A percentile compares a stretch with the other conserved stretches of the same genome.
Evolutionary conservation across 768 basidiomycete species (phyloP).

Genomic region (Amanita molliuscula): DNA sequence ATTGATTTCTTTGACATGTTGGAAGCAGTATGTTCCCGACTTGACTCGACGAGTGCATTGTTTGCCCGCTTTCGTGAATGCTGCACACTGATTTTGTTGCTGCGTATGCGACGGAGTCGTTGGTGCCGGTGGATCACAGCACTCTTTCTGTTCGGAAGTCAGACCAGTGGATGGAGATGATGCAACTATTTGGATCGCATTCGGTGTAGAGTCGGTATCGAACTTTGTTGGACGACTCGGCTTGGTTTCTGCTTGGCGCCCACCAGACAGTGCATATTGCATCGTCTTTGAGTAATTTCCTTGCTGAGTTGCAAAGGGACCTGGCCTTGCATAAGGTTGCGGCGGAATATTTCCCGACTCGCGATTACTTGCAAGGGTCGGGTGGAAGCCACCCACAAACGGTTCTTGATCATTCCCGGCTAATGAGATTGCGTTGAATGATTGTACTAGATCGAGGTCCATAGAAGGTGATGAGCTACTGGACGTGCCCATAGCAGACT

Average conservation of each 20-base stretch:
- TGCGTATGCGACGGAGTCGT: conserved; percentile 10
- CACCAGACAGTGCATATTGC: conserved; percentile 24
- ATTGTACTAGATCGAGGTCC: conserved; percentile 13
- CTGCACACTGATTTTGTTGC: conserved; percentile 43
- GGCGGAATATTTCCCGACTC: conserved; percentile 11
- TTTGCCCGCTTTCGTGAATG: conserved; percentile 52
- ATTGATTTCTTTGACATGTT: conserved; percentile 51
- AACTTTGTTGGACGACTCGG: neutral
- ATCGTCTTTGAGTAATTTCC: conserved; percentile 24
- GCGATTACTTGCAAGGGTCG: conserved; percentile 8
- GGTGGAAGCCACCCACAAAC: conserved; percentile 46
- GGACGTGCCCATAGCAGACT: neutral
- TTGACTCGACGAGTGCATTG: conserved; percentile 55
- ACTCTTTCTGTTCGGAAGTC: conserved; percentile 9
- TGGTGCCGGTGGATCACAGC: conserved; percentile 6
- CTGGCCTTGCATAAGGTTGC: conserved; percentile 20
- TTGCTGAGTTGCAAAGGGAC: conserved; percentile 17
- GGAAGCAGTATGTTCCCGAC: conserved; percentile 44
- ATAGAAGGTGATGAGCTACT: neutral
- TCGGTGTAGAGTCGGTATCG: neutral
- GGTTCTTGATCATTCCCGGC: conserved; percentile 7
- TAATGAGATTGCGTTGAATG: conserved; percentile 19
- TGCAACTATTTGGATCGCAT: conserved; percentile 1
- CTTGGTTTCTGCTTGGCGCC: neutral
- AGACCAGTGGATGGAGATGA: conserved; percentile 8